Base-by-base conservation (phyloP, 805 yeast species). In the Myxozyma monticola region DNA sequence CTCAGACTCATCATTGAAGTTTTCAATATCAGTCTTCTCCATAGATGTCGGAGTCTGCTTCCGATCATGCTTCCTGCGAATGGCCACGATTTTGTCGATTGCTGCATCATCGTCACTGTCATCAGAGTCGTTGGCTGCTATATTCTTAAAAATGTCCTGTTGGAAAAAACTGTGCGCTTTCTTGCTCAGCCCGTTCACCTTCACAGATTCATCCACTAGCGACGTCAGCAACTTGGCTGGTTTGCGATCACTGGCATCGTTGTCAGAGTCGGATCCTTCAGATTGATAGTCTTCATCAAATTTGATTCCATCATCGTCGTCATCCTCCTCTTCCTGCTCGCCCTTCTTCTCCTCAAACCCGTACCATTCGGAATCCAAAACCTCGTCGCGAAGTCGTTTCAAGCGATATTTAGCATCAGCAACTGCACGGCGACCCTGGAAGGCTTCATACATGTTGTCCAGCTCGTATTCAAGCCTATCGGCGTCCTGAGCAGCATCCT, bases 401-500 rank as follows among this genome's bases (percentile, higher is more conserved):
- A 83, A 83, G 29, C 74, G 69, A 57, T 70, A 76, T 54, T 74
- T 77, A 17, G 83, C 76, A 50, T 76, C 77, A 20, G 63, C 40
- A 37, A 65, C 69, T 4, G 71, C 67, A 47, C 64, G 66, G 40
- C 64, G 62, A 42, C 65, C 68, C 65, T 87, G 87, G 66, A 79
- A 88, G 34, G 77, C 73, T 43, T 74, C 71, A 65, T 57, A 57
- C 96, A 89, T 87, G 52, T 75, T 76, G 65, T 90, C 88, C 50
- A 93, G 75, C 70, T 89, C 86, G 8, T 78, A 81, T 63, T 90
- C 99, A 51, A 93, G 76, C 9, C 62, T 62, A 36, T 73, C 76
- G 48, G 72, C 78, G 2, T 78, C 62, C 15, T 46, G 58, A 10
- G 56, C 66, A 15, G 58, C 63, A 6, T 62, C 66, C 6, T 59